Percentiles rank a stretch among this genome's conserved stretches.
Evolutionary conservation across 2,329 filamentous ascomycete species (phyloP).

Genomic region (Lecanoromycetidae sp.): DNA sequence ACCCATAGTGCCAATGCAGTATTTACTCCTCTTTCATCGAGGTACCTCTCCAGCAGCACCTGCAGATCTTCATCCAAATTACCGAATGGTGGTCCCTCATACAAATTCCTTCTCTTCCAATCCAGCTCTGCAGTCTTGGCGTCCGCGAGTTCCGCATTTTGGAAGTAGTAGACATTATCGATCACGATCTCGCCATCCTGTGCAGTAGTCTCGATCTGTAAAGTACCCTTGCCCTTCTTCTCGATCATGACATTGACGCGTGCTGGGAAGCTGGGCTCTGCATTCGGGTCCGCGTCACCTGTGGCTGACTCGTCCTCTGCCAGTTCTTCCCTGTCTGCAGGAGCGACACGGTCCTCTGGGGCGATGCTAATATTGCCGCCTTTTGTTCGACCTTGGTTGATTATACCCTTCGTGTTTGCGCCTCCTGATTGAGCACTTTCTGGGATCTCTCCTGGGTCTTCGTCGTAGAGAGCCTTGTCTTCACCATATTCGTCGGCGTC

Average conservation of each 20-base stretch:
- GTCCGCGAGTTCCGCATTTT: conserved; percentile 64
- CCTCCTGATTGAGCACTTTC: conserved; percentile 40
- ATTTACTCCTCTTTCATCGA: conserved; percentile 89
- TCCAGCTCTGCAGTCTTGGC: conserved; percentile 63
- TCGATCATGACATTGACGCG: conserved; percentile 78
- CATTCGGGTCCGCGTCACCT: conserved; percentile 37
- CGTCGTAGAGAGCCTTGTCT: conserved; percentile 43
- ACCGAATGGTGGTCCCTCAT: conserved; percentile 83
- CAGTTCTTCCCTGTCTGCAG: conserved; percentile 45
- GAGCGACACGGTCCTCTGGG: conserved; percentile 44
- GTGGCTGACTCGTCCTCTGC: conserved; percentile 39
- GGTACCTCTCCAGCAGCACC: conserved; percentile 78
- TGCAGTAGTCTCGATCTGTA: conserved; percentile 75
- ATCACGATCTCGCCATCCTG: conserved; percentile 79
- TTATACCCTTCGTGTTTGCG: conserved; percentile 43
- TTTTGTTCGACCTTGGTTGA: conserved; percentile 41
- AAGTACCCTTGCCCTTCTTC: conserved; percentile 71
- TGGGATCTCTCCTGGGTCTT: conserved; percentile 45
- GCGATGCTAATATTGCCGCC: conserved; percentile 43
- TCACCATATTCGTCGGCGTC: conserved; percentile 40
- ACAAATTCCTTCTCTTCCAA: conserved; percentile 64
- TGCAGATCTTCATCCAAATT: conserved; percentile 95
- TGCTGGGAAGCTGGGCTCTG: conserved; percentile 58
- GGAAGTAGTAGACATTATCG: conserved; percentile 83
- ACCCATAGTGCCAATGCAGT: conserved; percentile 78